Evolutionary conservation across 495 filamentous ascomycete genomes (phyloP).

Genomic region (Penicillium tannophilum): DNA sequence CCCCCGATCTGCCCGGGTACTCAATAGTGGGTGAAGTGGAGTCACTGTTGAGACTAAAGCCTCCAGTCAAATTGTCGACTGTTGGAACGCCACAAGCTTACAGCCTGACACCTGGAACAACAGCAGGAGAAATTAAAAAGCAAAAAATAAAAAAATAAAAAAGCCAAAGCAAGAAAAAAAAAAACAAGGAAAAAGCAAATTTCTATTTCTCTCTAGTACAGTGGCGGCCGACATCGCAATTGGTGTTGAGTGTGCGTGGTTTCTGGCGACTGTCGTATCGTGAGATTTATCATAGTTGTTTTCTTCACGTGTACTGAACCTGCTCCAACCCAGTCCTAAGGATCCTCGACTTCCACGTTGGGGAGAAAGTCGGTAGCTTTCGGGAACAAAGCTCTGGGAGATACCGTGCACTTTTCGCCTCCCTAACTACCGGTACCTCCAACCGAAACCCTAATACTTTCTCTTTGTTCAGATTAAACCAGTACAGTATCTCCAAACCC

Average conservation of each 20-base stretch:
- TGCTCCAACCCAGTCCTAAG: too few relatives aligned
- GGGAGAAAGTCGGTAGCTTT: not conserved
- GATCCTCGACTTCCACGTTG: not conserved
- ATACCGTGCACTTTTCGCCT: not conserved
- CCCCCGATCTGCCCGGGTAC: slow-evolving; percentile 32
- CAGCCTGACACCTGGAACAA: not conserved
- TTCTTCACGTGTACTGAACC: too few relatives aligned
- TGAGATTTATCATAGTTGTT: not conserved
- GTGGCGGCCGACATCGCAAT: too few relatives aligned
- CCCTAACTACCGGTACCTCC: not conserved
- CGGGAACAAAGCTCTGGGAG: not conserved
- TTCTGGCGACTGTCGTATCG: too few relatives aligned
- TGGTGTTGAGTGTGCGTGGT: too few relatives aligned
- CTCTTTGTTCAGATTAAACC: not conserved
- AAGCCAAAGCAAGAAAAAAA: not conserved
- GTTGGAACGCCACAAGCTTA: slow-evolving; percentile 6
- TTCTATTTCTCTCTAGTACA: too few relatives aligned
- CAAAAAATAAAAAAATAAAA: not conserved
- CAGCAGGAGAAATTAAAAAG: not conserved
- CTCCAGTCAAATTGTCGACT: slow-evolving; percentile 3
- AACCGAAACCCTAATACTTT: not conserved
- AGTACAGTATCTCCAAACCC: not conserved
- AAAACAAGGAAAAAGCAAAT: too few relatives aligned
- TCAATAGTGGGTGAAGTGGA: slow-evolving; percentile 32
- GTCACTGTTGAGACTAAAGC: not conserved